Conservation (phyloP, 2,329 filamentous ascomycete genomes). For the Microdochium trichocladiopsis region DNA sequence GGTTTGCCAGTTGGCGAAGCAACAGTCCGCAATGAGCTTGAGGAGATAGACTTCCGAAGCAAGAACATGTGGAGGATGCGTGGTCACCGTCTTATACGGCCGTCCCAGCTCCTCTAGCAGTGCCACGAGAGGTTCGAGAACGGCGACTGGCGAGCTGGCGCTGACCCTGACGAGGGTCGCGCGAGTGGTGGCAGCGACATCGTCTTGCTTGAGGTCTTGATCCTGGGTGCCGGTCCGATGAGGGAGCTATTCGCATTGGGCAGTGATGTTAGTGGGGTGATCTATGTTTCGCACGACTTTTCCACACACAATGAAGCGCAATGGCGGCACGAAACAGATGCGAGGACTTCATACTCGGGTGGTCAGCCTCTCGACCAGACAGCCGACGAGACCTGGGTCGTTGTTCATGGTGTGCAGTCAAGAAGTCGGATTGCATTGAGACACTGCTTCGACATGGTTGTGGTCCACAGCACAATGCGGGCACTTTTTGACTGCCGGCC, state of each 20-base stretch:
- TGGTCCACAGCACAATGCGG: not conserved
- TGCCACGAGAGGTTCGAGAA: constrained; percentile 49
- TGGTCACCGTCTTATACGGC: constrained; percentile 41
- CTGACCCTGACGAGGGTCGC: constrained; percentile 56
- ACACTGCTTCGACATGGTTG: constrained; percentile 20
- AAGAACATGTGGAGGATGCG: constrained; percentile 52
- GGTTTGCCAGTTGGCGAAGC: constrained; percentile 50
- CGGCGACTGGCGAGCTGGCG: constrained; percentile 40
- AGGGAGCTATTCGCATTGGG: constrained; percentile 40
- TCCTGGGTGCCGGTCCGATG: constrained; percentile 53
- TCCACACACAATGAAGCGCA: too few species aligned
- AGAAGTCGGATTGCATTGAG: constrained; percentile 21
- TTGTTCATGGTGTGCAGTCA: constrained; percentile 42
- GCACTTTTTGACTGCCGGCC: not conserved
- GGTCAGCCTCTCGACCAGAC: constrained; percentile 55
- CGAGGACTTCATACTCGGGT: constrained; percentile 43
- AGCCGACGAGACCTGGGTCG: constrained; percentile 52
- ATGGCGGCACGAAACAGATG: too few species aligned
- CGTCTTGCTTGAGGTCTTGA: constrained; percentile 52
- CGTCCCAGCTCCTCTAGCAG: constrained; percentile 52
- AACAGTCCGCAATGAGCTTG: constrained; percentile 58
- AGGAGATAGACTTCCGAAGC: constrained; percentile 60
- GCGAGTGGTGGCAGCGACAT: constrained; percentile 53
- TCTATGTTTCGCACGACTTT: too few species aligned
- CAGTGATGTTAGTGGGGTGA: constrained; percentile 1